Evolutionary conservation across 106 monocot genomes (phyloP), one percentile per base, ranked within the genome.

Genomic region (Platanthera zijinensis): DNA sequence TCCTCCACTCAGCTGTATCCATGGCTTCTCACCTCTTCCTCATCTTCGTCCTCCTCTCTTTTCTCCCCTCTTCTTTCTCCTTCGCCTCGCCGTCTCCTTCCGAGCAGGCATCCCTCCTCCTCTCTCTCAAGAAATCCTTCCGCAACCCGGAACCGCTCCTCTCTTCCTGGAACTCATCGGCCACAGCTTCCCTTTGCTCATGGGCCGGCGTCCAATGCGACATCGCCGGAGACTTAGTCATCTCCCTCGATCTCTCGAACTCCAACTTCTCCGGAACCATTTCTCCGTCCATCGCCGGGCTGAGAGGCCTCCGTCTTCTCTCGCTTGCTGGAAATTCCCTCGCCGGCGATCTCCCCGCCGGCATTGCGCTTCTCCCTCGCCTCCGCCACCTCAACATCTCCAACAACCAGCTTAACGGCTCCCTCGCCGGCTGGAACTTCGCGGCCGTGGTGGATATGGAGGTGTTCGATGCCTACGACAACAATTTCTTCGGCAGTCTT

Each of bases 391-490:
- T 86, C 77, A 86, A 86, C 73, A 77, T 90, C 46, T 93, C 93
- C 8, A 86, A 84, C 74, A 93, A 93, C 84, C 87, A 90, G 84
- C 82, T 93, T 72, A 93, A 86, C 48, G 85, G 86, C 17, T 77
- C 80, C 53, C 64, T 93, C 8, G 45, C 51, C 4, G 21, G 50
- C 5, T 85, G 84, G 85, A 70, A 83, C 77, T 86, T 91, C 57
- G 76, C 85, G 11, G 53, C 81, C 48, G 62, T 85, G 74, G 50
- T 7, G 2, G 71, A 64, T 70, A 80, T 95, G 0, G 75, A 89
- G 48, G 85, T 95, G 39, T 77, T 95, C 2, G 95, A 95, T 76
- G 87, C 86, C 12, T 95, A 95, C 79, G 78, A 95, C 87, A 95
- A 95, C 49, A 80, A 95, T 73, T 85, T 95, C 81, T 80, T 10